Percentiles rank a stretch among this genome's conserved stretches.
Conservation (phyloP, 2,329 filamentous ascomycete species). For the Alternaria viburni region DNA sequence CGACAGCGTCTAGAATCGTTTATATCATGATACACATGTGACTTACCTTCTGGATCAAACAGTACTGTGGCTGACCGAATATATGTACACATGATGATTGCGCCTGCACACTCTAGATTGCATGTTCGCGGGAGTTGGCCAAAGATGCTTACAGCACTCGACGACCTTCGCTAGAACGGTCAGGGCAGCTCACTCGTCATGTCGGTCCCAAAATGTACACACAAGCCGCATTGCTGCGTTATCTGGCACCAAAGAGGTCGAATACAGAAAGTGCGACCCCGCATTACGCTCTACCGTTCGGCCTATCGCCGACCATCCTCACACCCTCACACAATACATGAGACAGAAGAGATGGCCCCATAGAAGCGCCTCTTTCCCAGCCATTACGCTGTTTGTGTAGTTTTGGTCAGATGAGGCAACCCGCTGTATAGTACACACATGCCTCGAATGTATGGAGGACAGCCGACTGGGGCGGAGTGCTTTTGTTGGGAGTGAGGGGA, state of each 20-base stretch:
- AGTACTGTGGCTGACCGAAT: neutral
- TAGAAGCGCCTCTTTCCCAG: neutral
- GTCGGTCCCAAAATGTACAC: neutral
- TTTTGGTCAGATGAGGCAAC: neutral
- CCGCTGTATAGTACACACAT: conserved; percentile 3
- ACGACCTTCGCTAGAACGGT: neutral
- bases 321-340: neutral
- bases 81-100: neutral
- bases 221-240: neutral
- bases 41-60: neutral
- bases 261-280: neutral
- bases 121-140: neutral
- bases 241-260: neutral
- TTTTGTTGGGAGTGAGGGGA: conserved; percentile 27
- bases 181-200: neutral
- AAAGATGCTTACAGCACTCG: neutral
- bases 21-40: neutral
- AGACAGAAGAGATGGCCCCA: neutral
- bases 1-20: neutral
- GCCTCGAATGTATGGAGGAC: conserved; percentile 8
- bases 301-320: neutral
- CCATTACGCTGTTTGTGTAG: neutral
- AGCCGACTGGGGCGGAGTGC: conserved; percentile 14
- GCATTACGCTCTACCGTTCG: neutral
- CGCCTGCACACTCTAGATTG: neutral